phyloP scores from a whole-genome alignment of 176 grass and related monocot species.

The Pontederia crassipes region DNA sequence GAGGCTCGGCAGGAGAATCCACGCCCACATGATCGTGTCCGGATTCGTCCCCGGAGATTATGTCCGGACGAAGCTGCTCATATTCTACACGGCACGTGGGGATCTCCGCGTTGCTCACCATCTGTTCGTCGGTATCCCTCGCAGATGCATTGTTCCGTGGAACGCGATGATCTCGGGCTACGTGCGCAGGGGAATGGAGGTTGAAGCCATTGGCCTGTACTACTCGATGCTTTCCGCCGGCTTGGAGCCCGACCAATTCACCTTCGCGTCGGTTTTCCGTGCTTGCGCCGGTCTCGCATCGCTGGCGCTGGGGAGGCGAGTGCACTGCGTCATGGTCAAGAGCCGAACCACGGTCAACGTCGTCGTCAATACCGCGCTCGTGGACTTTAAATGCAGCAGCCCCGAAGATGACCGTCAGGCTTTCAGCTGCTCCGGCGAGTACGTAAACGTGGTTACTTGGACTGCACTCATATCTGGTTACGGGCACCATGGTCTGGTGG shows the following conservation, averaged over 20 bases:
- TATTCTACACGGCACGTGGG: not conserved
- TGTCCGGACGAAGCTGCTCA: not conserved
- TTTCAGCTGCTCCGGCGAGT: not conserved
- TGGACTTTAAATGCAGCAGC: conserved; percentile 4
- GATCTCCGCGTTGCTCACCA: not conserved
- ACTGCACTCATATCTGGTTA: conserved; percentile 8
- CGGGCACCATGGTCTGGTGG: not conserved
- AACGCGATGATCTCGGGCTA: conserved; percentile 12
- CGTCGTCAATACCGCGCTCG: conserved; percentile 5
- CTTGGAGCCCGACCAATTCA: not conserved
- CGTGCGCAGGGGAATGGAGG: not conserved
- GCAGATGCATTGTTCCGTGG: not conserved
- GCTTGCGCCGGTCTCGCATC: conserved; percentile 3
- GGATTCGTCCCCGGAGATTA: not conserved
- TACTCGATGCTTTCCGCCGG: not conserved
- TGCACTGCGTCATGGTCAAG: conserved; percentile 14
- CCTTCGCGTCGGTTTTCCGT: conserved; percentile 19
- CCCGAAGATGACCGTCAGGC: not conserved
- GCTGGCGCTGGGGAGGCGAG: not conserved
- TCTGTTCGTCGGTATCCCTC: conserved; percentile 9
- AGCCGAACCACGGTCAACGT: not conserved
- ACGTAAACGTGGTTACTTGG: conserved; percentile 8
- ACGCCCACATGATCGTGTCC: conserved; percentile 16
- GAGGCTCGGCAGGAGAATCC: conserved; percentile 4
- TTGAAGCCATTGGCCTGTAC: not conserved